Evolutionary conservation across 2,329 filamentous ascomycete species (phyloP), one percentile per base, ranked within the genome.

Genomic region (Septoria linicola): DNA sequence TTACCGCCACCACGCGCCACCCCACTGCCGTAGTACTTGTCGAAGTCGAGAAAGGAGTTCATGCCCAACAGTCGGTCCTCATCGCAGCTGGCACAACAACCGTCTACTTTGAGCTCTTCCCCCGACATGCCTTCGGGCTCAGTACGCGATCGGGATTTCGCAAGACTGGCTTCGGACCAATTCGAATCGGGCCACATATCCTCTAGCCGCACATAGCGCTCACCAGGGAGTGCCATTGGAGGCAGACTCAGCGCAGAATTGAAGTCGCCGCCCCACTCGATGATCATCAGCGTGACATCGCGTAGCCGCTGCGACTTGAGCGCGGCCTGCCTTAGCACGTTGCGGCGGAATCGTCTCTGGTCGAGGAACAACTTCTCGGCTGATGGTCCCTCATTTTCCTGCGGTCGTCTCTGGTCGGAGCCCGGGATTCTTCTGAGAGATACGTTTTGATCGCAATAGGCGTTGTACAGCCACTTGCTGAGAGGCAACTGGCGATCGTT

Each of bases 181-280:
- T 7, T 2, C 14, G n/a, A n/a, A 31, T n/a, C 16, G 21, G 48
- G 25, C 48, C 48, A 51, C 16, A 43, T n/a, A 14, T 37, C 23
- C 14, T 45, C 48, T 11, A 51, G 17, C 8, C 17, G 20, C 13
- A 39, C 16, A 23, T 39, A 43, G 6, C 27, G 32, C 23, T 31
- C 40, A 13, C 31, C n/a, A 32, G 32, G 48, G 14, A 25, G 27
- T 5, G 36, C 32, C 19, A 39, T n/a, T 20, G 41, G 41, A 20
- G 40, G 21, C 1, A 51, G 34, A 19, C 31, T 34, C 13, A 52
- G 17, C 6, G 43, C 17, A 2, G 43, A 32, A 19, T 31, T 20
- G 19, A 42, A 36, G 20, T 52, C 39, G 10, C 49, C 49, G 21
- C 42, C 23, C 49, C 49, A 52, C 21, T 47, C 32, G 10, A 52